Conservation (phyloP, 352 stramenopile species). For the Globisporangium nodosum region DNA sequence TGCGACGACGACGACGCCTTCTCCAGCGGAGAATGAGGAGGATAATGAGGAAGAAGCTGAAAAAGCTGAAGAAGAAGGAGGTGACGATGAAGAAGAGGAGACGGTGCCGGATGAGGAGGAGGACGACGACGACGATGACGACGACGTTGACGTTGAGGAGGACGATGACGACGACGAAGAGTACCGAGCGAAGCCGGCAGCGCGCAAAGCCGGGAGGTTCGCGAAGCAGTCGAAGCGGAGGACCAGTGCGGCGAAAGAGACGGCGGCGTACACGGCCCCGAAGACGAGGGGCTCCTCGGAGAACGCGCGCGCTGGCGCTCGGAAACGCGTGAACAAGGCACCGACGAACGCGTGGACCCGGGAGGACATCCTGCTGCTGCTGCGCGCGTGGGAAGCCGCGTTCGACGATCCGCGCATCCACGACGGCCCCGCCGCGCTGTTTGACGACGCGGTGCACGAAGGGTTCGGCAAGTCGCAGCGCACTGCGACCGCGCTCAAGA, state of each 20-base stretch:
- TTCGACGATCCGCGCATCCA: conserved; percentile 9
- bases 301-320: neutral
- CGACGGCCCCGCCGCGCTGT: conserved; percentile 5
- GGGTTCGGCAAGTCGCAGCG: conserved; percentile 4
- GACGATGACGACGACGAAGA: neutral
- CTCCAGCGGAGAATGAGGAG: neutral
- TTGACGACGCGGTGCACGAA: conserved; percentile 10
- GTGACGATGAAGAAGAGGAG: neutral
- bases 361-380: conserved; percentile 7
- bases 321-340: neutral
- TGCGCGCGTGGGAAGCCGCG: conserved; percentile 10
- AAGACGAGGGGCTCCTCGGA: neutral
- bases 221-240: neutral
- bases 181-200: neutral
- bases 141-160: neutral
- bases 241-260: neutral
- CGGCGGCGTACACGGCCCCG: neutral
- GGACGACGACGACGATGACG: neutral
- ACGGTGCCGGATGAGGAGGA: neutral
- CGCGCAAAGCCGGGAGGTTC: neutral
- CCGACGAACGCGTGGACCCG: conserved; percentile 12
- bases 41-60: neutral
- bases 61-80: neutral
- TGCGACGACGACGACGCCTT: neutral
- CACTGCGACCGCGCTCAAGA: conserved; percentile 10